Evolutionary conservation across 106 monocot species (phyloP).

Genomic region (Acanthochlamys bracteata): DNA sequence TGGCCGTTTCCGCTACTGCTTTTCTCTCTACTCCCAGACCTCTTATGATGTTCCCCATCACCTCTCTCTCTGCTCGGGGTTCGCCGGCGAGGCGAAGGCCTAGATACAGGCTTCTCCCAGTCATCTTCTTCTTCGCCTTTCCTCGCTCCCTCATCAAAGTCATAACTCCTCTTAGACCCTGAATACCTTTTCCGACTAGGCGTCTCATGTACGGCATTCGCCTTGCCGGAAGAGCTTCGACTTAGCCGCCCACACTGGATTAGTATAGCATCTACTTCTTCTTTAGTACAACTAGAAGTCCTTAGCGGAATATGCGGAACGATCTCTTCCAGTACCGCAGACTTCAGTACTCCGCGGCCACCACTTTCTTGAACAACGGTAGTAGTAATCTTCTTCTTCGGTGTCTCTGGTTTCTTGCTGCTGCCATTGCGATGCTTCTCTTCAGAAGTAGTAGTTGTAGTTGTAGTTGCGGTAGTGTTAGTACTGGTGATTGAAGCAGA

Average conservation of each 20-base stretch:
- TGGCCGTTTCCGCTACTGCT: not conserved
- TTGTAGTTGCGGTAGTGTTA: slow-evolving; percentile 16
- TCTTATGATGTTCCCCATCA: slow-evolving; percentile 9
- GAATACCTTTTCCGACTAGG: slow-evolving; percentile 21
- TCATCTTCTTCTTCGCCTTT: slow-evolving; percentile 4
- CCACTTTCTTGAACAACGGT: not conserved
- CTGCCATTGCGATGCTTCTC: not conserved
- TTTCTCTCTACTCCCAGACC: slow-evolving; percentile 59
- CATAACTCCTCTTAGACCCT: slow-evolving; percentile 71
- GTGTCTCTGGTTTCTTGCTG: slow-evolving; percentile 1
- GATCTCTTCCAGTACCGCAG: slow-evolving; percentile 10
- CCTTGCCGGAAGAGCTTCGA: slow-evolving; percentile 68
- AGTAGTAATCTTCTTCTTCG: slow-evolving; percentile 1
- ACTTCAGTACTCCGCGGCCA: no score
- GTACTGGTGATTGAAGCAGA: not conserved
- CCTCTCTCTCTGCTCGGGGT: slow-evolving; percentile 54
- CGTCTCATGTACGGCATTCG: not conserved
- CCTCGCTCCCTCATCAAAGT: slow-evolving; percentile 50
- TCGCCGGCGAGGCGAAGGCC: slow-evolving; percentile 57
- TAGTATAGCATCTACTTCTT: slow-evolving; percentile 91
- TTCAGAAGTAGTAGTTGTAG: not conserved
- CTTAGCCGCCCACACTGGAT: slow-evolving; percentile 97
- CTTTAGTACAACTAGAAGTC: slow-evolving; percentile 89
- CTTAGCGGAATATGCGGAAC: slow-evolving; percentile 23
- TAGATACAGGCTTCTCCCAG: slow-evolving; percentile 17